A percentile compares a stretch with the other conserved stretches of the same genome.
Conservation (phyloP, 257 asterid species). For the Lycium ferocissimum region DNA sequence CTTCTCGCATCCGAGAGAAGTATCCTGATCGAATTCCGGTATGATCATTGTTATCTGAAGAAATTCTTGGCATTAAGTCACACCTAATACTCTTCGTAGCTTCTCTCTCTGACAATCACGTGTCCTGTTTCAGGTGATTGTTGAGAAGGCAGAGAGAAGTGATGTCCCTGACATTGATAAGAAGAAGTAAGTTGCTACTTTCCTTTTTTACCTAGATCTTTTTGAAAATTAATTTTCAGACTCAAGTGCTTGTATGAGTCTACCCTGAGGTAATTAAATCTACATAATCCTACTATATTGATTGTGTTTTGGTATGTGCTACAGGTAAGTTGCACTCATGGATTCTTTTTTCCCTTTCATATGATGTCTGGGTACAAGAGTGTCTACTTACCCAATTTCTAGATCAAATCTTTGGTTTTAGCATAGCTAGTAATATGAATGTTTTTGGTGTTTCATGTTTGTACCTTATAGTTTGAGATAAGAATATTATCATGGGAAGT, state of each 20-base stretch:
- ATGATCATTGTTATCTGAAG: slow-evolving; percentile 34
- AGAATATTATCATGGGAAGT: background rate
- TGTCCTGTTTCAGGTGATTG: slow-evolving; percentile 62
- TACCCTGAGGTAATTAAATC: background rate
- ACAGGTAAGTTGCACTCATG: background rate
- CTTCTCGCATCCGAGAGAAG: slow-evolving; percentile 65
- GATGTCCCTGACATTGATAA: slow-evolving; percentile 79
- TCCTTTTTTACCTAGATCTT: background rate
- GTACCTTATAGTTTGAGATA: background rate
- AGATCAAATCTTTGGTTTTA: background rate
- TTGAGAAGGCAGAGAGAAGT: slow-evolving; percentile 77
- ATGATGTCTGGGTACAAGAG: background rate
- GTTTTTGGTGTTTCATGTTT: background rate
- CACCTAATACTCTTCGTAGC: background rate
- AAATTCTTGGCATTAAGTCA: background rate
- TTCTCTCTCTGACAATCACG: slow-evolving; percentile 3
- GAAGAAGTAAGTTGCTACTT: slow-evolving; percentile 65
- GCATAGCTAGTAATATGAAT: background rate
- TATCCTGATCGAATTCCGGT: slow-evolving; percentile 83
- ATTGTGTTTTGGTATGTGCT: background rate
- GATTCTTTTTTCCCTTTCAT: background rate
- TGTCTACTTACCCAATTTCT: background rate
- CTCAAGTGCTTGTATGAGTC: background rate
- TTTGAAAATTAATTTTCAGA: background rate
- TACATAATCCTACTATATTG: background rate